phyloP scores from a whole-genome alignment of 2,329 filamentous ascomycete genomes.

The Penicillium sp. region DNA sequence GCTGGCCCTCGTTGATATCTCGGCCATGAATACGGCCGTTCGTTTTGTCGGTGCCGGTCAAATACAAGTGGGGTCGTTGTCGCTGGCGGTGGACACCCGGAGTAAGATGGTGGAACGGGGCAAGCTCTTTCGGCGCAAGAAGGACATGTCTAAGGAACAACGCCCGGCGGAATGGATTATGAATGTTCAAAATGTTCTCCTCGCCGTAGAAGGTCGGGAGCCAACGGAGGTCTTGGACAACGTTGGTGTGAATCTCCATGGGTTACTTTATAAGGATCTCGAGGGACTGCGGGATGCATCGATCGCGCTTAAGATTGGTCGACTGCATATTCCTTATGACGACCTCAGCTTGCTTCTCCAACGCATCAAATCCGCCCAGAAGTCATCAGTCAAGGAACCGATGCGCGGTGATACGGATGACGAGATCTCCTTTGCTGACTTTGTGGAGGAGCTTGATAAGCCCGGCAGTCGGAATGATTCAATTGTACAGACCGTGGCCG shows the following conservation, averaged over 20 bases:
- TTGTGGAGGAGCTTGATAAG: conserved; percentile 72
- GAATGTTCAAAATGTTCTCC: conserved; percentile 79
- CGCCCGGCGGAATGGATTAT: conserved; percentile 93
- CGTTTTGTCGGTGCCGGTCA: conserved; percentile 79
- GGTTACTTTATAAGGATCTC: conserved; percentile 79
- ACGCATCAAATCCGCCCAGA: conserved; percentile 36
- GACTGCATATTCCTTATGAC: conserved; percentile 87
- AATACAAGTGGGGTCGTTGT: conserved; percentile 80
- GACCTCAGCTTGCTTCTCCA: conserved; percentile 62
- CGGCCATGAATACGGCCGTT: conserved; percentile 76
- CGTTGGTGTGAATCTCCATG: conserved; percentile 85
- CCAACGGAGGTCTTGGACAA: conserved; percentile 87
- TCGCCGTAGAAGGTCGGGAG: conserved; percentile 81
- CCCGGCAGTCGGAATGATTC: conserved; percentile 67
- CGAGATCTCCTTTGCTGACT: conserved; percentile 68
- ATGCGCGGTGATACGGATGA: conserved; percentile 48
- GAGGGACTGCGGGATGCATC: conserved; percentile 89
- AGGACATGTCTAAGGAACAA: conserved; percentile 62
- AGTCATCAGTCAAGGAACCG: conserved; percentile 35
- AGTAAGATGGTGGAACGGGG: conserved; percentile 88
- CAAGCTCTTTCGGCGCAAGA: conserved; percentile 81
- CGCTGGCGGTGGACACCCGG: conserved; percentile 85
- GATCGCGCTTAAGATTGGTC: conserved; percentile 85
- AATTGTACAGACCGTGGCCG: conserved; percentile 80
- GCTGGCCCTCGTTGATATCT: conserved; percentile 85